A percentile compares a stretch with the other conserved stretches of the same genome.
Evolutionary conservation across 2,329 filamentous ascomycete genomes (phyloP).

Genomic region (Lachnellula willkommii): DNA sequence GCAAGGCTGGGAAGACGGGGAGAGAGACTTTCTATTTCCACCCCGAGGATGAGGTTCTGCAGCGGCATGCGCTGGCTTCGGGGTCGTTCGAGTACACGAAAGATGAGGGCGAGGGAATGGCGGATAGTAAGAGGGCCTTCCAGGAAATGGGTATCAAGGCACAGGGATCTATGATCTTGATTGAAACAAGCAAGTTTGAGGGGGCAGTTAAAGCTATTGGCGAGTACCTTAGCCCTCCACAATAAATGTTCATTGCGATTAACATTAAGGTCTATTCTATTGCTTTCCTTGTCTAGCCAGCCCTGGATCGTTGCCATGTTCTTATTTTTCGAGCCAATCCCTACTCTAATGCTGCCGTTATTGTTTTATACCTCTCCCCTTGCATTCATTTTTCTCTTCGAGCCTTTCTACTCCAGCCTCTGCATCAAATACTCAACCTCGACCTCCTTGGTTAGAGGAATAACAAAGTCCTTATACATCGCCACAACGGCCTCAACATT

Average conservation of each 20-base stretch:
- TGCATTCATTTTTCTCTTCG: conserved; percentile 9
- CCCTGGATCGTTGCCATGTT: not conserved
- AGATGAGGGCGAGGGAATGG: conserved; percentile 67
- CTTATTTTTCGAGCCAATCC: no score
- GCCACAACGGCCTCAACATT: conserved; percentile 84
- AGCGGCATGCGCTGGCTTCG: conserved; percentile 65
- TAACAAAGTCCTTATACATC: conserved; percentile 91
- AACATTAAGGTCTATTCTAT: not conserved
- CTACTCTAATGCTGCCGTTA: no score
- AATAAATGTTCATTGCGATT: conserved; percentile 29
- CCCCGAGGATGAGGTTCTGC: conserved; percentile 85
- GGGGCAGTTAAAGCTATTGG: conserved; percentile 69
- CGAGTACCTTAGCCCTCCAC: conserved; percentile 61
- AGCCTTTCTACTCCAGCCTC: conserved; percentile 46
- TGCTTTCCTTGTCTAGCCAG: not conserved
- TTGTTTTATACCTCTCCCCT: no score
- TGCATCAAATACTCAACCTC: conserved; percentile 99
- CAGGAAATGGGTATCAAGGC: conserved; percentile 87
- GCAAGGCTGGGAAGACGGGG: conserved; percentile 59
- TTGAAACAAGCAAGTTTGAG: conserved; percentile 73
- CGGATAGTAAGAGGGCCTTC: conserved; percentile 91
- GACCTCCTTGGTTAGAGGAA: conserved; percentile 95
- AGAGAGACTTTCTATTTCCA: conserved; percentile 82
- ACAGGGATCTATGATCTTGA: conserved; percentile 77
- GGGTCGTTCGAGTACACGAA: conserved; percentile 75